Conservation (phyloP, 768 basidiomycete species). For the Collybia sp. region DNA sequence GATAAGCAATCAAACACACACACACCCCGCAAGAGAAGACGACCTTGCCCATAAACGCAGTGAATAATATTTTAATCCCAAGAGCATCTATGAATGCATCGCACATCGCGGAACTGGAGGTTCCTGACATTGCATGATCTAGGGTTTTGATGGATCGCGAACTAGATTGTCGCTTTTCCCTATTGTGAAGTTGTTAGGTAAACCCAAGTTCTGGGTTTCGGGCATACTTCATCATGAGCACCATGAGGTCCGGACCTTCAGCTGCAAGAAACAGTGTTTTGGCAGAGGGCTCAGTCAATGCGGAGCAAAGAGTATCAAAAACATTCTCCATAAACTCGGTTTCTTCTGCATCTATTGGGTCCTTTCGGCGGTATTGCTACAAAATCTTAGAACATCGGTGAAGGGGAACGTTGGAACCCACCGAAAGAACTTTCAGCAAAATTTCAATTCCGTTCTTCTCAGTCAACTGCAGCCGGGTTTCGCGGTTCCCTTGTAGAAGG, state of each 20-base stretch:
- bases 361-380: conserved; percentile 83
- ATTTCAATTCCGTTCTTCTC: conserved; percentile 77
- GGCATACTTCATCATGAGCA: conserved; percentile 92
- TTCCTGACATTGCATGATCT: conserved; percentile 85
- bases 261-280: conserved; percentile 82
- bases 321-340: conserved; percentile 97
- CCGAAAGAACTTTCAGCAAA: conserved; percentile 73
- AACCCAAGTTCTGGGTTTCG: conserved; percentile 5
- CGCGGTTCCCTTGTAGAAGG: conserved; percentile 68
- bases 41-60: conserved; percentile 93
- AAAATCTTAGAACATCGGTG: conserved; percentile 5
- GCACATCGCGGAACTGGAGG: conserved; percentile 64
- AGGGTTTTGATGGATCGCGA: conserved; percentile 87
- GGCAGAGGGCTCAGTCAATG: conserved; percentile 70
- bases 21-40: conserved; percentile 11
- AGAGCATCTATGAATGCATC: conserved; percentile 83
- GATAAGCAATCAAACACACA: too few relatives aligned
- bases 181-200: conserved; percentile 18
- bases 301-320: conserved; percentile 87
- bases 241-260: conserved; percentile 95
- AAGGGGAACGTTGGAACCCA: conserved; percentile 33
- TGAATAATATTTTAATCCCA: conserved; percentile 88
- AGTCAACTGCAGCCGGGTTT: conserved; percentile 66
- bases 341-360: conserved; percentile 87
- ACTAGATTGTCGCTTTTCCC: conserved; percentile 78